These are phyloP conservation scores for Pichia rugopelliculosa DNA, from an alignment of 805 yeast genomes.

Conservation along the genomic window DNA sequence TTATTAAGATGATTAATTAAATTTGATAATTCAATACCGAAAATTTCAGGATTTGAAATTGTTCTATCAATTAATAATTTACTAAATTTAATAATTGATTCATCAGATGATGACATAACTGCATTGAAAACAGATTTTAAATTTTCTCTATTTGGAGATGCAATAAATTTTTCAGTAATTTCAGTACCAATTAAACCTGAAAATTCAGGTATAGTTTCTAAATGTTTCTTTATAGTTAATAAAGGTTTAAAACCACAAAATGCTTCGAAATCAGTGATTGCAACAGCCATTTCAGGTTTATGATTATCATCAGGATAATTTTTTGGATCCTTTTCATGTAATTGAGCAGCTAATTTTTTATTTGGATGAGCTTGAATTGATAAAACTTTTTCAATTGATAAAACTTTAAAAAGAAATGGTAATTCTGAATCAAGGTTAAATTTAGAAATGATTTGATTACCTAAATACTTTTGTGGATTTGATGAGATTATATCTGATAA, in stretches of 20 bases:
- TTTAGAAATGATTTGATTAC: constrained; percentile 48
- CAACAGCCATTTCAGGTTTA: constrained; percentile 99
- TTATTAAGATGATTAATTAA: constrained; percentile 69
- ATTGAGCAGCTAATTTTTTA: constrained; percentile 66
- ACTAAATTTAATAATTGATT: constrained; percentile 48
- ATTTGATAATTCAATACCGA: constrained; percentile 55
- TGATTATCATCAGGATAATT: constrained; percentile 97
- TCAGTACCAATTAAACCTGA: constrained; percentile 60
- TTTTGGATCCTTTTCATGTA: constrained; percentile 78
- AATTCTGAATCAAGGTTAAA: constrained; percentile 61
- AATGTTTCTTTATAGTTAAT: constrained; percentile 60
- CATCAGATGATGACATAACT: constrained; percentile 78
- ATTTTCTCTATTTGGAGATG: constrained; percentile 48
- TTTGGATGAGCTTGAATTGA: constrained; percentile 98
- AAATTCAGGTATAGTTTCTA: constrained; percentile 73
- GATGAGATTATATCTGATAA: constrained; percentile 61
- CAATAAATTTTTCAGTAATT: constrained; percentile 45
- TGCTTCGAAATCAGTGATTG: constrained; percentile 92
- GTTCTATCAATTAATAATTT: constrained; percentile 62
- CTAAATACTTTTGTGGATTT: constrained; percentile 54
- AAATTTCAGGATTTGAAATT: constrained; percentile 46
- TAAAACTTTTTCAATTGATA: constrained; percentile 86
- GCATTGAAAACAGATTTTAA: constrained; percentile 71
- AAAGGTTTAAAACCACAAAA: constrained; percentile 97
- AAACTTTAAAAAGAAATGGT: constrained; percentile 90